Evolutionary conservation across 805 yeast genomes (phyloP).

Genomic region (Brettanomyces naardenensis): DNA sequence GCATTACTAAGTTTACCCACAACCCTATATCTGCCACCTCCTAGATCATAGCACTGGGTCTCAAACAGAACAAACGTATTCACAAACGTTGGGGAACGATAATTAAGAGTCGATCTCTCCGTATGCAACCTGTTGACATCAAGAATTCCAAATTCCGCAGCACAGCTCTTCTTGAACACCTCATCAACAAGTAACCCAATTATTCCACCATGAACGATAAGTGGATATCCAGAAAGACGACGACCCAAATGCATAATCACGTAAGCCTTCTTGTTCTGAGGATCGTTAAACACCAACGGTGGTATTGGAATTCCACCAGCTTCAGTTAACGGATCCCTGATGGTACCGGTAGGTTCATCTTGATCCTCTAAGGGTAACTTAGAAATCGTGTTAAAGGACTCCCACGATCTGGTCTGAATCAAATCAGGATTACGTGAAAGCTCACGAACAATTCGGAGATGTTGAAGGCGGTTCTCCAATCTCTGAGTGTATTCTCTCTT

Average conservation of each 20-base stretch:
- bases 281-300: constrained; percentile 60
- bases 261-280: constrained; percentile 47
- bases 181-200: constrained; percentile 77
- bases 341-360: constrained; percentile 12
- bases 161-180: constrained; percentile 38
- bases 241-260: constrained; percentile 73
- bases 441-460: constrained; percentile 43
- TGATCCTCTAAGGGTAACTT: constrained; percentile 25
- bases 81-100: constrained; percentile 68
- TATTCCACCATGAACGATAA: constrained; percentile 83
- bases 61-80: constrained; percentile 62
- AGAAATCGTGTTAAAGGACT: constrained; percentile 36
- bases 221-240: constrained; percentile 78
- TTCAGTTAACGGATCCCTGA: constrained; percentile 37
- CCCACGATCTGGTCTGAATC: constrained; percentile 32
- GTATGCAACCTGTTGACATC: constrained; percentile 37
- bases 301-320: constrained; percentile 78
- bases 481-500: constrained; percentile 16
- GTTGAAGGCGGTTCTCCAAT: constrained; percentile 40
- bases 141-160: constrained; percentile 16
- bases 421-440: constrained; percentile 32
- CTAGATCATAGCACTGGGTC: neutral
- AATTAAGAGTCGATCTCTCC: constrained; percentile 39
- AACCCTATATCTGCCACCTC: constrained; percentile 1
- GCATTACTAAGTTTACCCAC: neutral